A percentile compares a stretch with the other conserved stretches of the same genome.
phyloP scores from a whole-genome alignment of 1,284 basidiomycete species.

The Apiotrichum porosum region DNA sequence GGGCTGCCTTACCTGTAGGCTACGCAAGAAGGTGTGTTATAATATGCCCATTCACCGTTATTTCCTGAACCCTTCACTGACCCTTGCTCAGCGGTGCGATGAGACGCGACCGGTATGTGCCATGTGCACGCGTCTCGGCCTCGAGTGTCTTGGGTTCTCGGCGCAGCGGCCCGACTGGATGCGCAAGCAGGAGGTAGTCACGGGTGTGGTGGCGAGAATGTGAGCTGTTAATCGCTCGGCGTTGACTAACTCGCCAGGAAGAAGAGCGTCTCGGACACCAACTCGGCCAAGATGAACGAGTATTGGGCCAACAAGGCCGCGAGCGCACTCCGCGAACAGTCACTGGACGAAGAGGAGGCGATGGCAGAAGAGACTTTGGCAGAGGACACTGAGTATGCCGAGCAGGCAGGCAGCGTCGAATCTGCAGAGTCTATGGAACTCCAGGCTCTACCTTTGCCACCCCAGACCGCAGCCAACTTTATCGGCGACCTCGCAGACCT shows the following conservation, averaged over 20 bases:
- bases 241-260: too few relatives aligned
- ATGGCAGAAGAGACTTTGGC: not conserved
- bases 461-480: not conserved
- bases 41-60: not conserved
- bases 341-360: not conserved
- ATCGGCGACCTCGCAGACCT: not conserved
- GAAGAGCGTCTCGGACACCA: not conserved
- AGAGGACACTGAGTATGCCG: too few relatives aligned
- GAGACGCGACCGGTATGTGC: slow-evolving; percentile 63
- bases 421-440: too few relatives aligned
- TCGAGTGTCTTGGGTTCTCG: slow-evolving; percentile 80
- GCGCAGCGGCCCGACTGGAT: slow-evolving; percentile 78
- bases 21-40: slow-evolving; percentile 20
- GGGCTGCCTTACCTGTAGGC: slow-evolving; percentile 24
- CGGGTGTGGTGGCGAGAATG: slow-evolving; percentile 9
- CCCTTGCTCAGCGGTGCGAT: slow-evolving; percentile 85
- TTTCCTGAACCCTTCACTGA: too few relatives aligned
- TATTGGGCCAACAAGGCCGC: not conserved
- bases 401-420: too few relatives aligned
- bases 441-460: too few relatives aligned
- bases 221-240: not conserved
- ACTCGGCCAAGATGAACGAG: slow-evolving; percentile 1
- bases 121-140: slow-evolving; percentile 67
- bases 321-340: not conserved
- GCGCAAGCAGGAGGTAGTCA: slow-evolving; percentile 40